Conservation (phyloP, 2,329 filamentous ascomycete genomes). For the Pseudopyrenochaeta lycopersici region DNA sequence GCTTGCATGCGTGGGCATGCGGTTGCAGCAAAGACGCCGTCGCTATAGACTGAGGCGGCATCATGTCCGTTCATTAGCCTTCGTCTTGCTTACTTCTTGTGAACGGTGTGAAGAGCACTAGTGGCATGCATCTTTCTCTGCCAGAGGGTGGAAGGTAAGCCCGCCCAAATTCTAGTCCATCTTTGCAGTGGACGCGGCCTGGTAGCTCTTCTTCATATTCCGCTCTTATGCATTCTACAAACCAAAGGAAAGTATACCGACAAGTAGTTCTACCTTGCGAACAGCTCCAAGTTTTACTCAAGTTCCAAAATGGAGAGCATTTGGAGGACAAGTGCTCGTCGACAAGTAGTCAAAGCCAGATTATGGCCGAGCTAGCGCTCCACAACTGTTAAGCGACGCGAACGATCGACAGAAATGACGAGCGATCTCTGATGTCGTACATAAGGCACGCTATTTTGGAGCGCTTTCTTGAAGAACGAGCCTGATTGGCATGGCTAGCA, state of each 20-base stretch:
- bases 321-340: background rate
- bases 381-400: constrained; percentile 8
- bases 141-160: constrained; percentile 19
- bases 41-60: constrained; percentile 13
- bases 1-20: constrained; percentile 9
- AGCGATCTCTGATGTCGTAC: constrained; percentile 38
- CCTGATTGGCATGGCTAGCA: constrained; percentile 20
- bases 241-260: background rate
- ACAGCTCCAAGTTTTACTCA: background rate
- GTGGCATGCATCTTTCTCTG: constrained; percentile 17
- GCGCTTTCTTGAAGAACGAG: constrained; percentile 12
- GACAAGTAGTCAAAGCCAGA: background rate
- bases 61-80: constrained; percentile 16
- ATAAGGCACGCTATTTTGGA: constrained; percentile 28
- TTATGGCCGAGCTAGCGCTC: background rate
- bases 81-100: constrained; percentile 13
- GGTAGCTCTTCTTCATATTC: constrained; percentile 6
- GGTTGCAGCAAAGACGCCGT: constrained; percentile 13
- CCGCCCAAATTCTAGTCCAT: constrained; percentile 17
- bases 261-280: background rate
- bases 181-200: constrained; percentile 11
- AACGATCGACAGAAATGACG: constrained; percentile 17
- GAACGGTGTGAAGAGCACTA: constrained; percentile 34
- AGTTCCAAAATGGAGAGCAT: background rate
- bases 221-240: background rate